Base-by-base conservation (phyloP, 2,329 filamentous ascomycete genomes). In the Neopestalotiopsis clavispora region DNA sequence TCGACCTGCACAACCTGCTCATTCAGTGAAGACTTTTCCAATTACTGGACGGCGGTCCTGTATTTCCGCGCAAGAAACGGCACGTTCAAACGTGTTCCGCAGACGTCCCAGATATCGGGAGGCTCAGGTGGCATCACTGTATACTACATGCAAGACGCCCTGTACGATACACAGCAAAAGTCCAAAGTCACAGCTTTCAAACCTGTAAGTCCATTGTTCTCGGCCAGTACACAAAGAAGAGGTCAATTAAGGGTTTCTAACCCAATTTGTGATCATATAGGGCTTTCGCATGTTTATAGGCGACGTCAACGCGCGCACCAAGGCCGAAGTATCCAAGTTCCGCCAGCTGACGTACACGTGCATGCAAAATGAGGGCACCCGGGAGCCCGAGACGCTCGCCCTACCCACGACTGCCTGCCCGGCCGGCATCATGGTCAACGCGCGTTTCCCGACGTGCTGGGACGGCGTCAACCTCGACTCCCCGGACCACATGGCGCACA, bases 371-470 rank as follows among this genome's bases (percentile, higher is more conserved):
- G 73, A 75, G 67, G 77, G 74, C 4, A 77, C 73, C 78, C 75
- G 6, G 72, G 76, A 3, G 77, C 79, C 32, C 84, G 89, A 69
- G 84, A 80, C n/a, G 78, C 81, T 40, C 77, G 77, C 7, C 81
- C 91, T 38, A 88, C 87, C 1, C 81, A 82, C 68, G 81, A 79
- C 69, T 83, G 84, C 70, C n/a, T 89, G 88, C 72, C 79, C 78
- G 1, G 77, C 83, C 40, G 82, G 86, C 67, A 81, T 83, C 20
- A 83, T 85, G 52, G 81, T 83, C 14, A 84, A 87, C 70, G 80
- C 88, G 62, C 85, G 84, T 71, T 89, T 88, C 75, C 87, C 86
- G 1, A 83, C 82, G 9, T 89, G 86, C 78, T 89, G 86, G 86
- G 81, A 89, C 68, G 86, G 86, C 13, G 78, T 79, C 49, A 81